A percentile compares a stretch with the other conserved stretches of the same genome.
phyloP scores from a whole-genome alignment of 2,329 filamentous ascomycete species.

The Penicillium griseofulvum region DNA sequence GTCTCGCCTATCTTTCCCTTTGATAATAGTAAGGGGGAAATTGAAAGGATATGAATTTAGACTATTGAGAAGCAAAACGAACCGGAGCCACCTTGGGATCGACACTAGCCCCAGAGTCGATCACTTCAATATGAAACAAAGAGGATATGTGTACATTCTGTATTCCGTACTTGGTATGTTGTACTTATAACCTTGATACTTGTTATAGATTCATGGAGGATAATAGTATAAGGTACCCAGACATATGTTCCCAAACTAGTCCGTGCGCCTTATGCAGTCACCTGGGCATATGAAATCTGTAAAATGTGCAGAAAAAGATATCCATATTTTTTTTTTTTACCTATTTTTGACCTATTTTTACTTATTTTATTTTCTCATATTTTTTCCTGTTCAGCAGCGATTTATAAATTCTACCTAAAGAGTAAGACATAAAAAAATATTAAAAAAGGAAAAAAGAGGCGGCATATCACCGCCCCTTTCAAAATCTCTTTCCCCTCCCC shows the following conservation, averaged over 20 bases:
- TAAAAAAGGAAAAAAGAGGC: slow-evolving; percentile 3
- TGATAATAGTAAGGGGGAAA: not conserved
- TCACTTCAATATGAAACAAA: slow-evolving; percentile 8
- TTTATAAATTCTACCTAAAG: not conserved
- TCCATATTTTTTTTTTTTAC: not conserved
- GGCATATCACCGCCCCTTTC: slow-evolving; percentile 22
- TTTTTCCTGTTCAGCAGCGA: not conserved
- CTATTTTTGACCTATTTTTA: not conserved
- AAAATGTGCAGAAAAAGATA: not conserved
- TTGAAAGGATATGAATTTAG: not conserved
- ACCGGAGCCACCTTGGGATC: slow-evolving; percentile 18
- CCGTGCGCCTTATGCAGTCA: not conserved
- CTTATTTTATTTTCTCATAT: not conserved
- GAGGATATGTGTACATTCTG: not conserved
- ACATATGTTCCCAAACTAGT: not conserved
- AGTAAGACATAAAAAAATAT: not conserved
- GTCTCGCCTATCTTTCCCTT: slow-evolving; percentile 2
- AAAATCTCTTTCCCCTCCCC: slow-evolving; percentile 9
- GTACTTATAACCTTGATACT: not conserved
- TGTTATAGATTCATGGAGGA: not conserved
- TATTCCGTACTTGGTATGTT: not conserved
- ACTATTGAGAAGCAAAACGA: slow-evolving; percentile 6
- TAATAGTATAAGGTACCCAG: not conserved
- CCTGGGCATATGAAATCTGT: not conserved
- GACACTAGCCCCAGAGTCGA: slow-evolving; percentile 21